Conservation (phyloP, 352 stramenopile species). For the Globisporangium orthogonon region DNA sequence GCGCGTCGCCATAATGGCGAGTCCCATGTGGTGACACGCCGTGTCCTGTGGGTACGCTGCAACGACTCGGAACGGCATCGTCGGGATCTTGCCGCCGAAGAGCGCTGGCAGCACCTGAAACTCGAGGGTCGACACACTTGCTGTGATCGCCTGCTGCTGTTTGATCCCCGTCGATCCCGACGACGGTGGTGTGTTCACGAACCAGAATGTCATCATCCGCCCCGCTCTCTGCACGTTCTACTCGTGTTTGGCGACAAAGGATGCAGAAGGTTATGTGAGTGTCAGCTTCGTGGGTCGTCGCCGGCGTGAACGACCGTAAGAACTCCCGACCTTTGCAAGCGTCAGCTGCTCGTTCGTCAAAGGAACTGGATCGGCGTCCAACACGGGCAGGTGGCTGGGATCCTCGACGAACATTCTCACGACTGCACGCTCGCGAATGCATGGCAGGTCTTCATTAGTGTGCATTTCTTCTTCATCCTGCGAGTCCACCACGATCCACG, state of each 20-base stretch:
- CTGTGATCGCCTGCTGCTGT: neutral
- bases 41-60: constrained; percentile 62
- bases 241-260: neutral
- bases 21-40: constrained; percentile 56
- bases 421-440: neutral
- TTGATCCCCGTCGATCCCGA: neutral
- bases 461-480: neutral
- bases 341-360: constrained; percentile 44
- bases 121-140: constrained; percentile 8
- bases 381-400: constrained; percentile 18
- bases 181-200: constrained; percentile 27
- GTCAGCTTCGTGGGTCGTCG: too few relatives aligned
- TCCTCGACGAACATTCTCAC: constrained; percentile 13
- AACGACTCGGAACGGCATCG: constrained; percentile 47
- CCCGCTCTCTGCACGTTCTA: constrained; percentile 43
- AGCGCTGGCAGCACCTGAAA: constrained; percentile 49
- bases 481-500: neutral
- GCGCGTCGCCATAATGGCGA: constrained; percentile 46
- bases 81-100: constrained; percentile 42
- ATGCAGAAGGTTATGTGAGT: too few relatives aligned
- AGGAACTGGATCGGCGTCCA: constrained; percentile 19
- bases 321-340: constrained; percentile 18
- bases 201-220: constrained; percentile 46
- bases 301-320: too few relatives aligned
- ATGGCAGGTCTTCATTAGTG: neutral